A percentile compares a stretch with the other conserved stretches of the same genome.
These are phyloP conservation scores for Iberis amara DNA, from an alignment of 441 rosid genomes.

Conservation along the genomic window DNA sequence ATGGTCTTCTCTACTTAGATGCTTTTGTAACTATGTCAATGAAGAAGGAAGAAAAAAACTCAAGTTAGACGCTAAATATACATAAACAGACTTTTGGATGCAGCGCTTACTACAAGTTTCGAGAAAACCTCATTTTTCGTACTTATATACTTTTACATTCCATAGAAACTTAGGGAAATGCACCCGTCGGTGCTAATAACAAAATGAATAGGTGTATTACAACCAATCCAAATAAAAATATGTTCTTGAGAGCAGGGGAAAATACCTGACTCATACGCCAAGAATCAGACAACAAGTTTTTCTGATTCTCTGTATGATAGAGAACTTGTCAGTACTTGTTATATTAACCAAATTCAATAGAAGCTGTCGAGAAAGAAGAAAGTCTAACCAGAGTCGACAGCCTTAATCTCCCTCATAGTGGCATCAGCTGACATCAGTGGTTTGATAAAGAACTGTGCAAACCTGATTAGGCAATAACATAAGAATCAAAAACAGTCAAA, in stretches of 20 bases:
- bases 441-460: constrained; percentile 72
- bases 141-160: not conserved
- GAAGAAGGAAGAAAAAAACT: not conserved
- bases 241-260: constrained; percentile 2
- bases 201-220: not conserved
- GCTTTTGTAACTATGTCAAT: constrained; percentile 55
- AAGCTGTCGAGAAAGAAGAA: constrained; percentile 1
- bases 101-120: constrained; percentile 1
- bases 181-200: not conserved
- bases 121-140: not conserved
- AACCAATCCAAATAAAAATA: not conserved
- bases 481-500: constrained; percentile 17
- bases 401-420: constrained; percentile 71
- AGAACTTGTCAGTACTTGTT: not conserved
- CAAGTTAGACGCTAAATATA: not conserved
- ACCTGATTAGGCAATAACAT: constrained; percentile 38
- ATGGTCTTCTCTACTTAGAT: constrained; percentile 55
- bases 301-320: constrained; percentile 61
- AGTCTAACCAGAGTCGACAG: constrained; percentile 77
- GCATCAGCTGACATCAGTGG: constrained; percentile 89
- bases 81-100: constrained; percentile 2
- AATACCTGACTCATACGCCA: constrained; percentile 79
- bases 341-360: not conserved
- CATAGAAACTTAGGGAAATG: not conserved
- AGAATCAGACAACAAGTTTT: constrained; percentile 63